A percentile compares a stretch with the other conserved stretches of the same genome.
These are phyloP conservation scores for Solanum chmielewskii DNA, from an alignment of 257 asterid species.

Conservation along the genomic window DNA sequence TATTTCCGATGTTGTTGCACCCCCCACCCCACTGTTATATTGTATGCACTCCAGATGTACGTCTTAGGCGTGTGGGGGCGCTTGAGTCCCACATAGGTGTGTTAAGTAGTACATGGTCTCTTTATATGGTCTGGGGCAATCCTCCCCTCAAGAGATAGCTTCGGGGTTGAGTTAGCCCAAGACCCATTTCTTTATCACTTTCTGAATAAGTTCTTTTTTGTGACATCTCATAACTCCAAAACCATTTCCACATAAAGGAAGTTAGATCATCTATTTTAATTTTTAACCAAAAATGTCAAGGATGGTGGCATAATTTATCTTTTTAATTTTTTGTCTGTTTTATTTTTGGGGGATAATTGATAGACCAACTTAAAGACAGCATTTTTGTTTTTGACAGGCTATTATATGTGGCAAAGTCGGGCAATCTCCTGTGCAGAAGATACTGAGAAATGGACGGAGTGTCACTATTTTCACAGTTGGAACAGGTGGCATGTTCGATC, in stretches of 20 bases:
- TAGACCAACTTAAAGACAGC: neutral
- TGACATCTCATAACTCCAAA: neutral
- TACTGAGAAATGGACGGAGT: constrained; percentile 76
- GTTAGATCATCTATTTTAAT: neutral
- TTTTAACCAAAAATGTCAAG: neutral
- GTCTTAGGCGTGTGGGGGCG: neutral
- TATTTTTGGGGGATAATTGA: neutral
- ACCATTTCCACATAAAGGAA: neutral
- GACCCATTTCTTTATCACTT: neutral
- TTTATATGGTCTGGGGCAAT: neutral
- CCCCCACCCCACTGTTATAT: neutral
- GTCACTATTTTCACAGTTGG: constrained; percentile 86
- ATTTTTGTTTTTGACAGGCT: constrained; percentile 35
- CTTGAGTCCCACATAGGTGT: neutral
- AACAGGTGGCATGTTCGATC: constrained; percentile 96
- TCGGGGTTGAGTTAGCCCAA: neutral
- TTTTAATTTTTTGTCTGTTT: neutral
- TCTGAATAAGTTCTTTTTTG: neutral
- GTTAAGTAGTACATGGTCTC: neutral
- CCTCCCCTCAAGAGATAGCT: neutral
- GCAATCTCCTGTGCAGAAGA: constrained; percentile 86
- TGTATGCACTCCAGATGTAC: neutral
- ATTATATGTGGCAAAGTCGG: constrained; percentile 89
- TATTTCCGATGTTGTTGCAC: neutral
- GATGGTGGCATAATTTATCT: neutral